Percentiles rank a stretch among this genome's conserved stretches.
phyloP scores from a whole-genome alignment of 805 yeast species.

The Grigorovia yakushimaensis region DNA sequence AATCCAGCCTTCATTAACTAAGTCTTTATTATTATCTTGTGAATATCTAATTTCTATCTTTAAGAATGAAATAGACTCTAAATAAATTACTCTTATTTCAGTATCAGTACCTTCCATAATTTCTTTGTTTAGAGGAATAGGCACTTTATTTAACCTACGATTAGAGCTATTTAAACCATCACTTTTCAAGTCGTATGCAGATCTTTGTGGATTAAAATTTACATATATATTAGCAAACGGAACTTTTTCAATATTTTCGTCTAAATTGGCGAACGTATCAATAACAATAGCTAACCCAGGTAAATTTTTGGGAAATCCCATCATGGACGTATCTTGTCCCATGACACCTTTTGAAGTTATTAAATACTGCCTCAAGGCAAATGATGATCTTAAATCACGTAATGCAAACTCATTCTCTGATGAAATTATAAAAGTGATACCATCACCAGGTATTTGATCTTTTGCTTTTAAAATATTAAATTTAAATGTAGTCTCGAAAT shows the following conservation, averaged over 20 bases:
- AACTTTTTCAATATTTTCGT: slow-evolving; percentile 1
- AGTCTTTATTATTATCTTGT: not conserved
- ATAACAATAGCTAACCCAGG: slow-evolving; percentile 24
- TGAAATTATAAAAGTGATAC: slow-evolving; percentile 19
- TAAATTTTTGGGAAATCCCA: slow-evolving; percentile 27
- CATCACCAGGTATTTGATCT: slow-evolving; percentile 16
- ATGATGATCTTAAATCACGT: slow-evolving; percentile 18
- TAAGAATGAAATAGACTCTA: slow-evolving; percentile 21
- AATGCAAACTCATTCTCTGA: slow-evolving; percentile 23
- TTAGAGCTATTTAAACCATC: slow-evolving; percentile 19
- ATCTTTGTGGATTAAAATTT: slow-evolving; percentile 18
- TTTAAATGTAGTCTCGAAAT: slow-evolving; percentile 20
- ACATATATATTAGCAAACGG: slow-evolving; percentile 20
- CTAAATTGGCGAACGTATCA: slow-evolving; percentile 12
- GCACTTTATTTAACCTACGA: slow-evolving; percentile 12
- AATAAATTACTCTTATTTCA: slow-evolving; percentile 18
- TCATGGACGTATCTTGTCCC: slow-evolving; percentile 15
- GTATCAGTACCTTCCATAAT: slow-evolving; percentile 13
- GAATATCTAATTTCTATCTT: slow-evolving; percentile 21
- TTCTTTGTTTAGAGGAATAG: slow-evolving; percentile 13
- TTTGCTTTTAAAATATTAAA: slow-evolving; percentile 9
- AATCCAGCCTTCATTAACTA: slow-evolving; percentile 20
- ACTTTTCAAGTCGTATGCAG: slow-evolving; percentile 17
- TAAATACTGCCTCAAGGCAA: slow-evolving; percentile 21
- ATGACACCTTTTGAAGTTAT: slow-evolving; percentile 23